These are phyloP conservation scores for Neopestalotiopsis rosae DNA, from an alignment of 2,329 filamentous ascomycete genomes.

Conservation along the genomic window DNA sequence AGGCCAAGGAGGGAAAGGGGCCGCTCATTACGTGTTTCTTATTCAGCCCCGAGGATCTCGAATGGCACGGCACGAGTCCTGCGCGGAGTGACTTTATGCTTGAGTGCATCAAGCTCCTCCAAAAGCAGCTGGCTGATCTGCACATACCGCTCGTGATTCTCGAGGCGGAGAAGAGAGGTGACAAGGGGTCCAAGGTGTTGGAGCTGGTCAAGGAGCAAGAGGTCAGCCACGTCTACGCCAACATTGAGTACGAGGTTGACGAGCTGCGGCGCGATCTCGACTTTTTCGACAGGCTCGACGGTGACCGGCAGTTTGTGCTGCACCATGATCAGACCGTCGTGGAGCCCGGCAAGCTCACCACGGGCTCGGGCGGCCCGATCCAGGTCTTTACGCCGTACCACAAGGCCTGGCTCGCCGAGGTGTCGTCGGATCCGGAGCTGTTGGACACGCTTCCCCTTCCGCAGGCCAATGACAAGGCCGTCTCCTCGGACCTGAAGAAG, in stretches of 20 bases:
- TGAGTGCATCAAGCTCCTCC: slow-evolving; percentile 26
- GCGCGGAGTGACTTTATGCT: slow-evolving; percentile 30
- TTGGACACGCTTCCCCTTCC: slow-evolving; percentile 44
- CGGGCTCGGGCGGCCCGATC: slow-evolving; percentile 25
- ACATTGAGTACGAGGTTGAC: slow-evolving; percentile 33
- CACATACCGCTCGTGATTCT: slow-evolving; percentile 28
- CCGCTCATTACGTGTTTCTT: slow-evolving; percentile 29
- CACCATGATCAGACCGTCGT: slow-evolving; percentile 31
- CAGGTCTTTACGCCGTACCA: slow-evolving; percentile 34
- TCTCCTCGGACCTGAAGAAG: slow-evolving; percentile 25
- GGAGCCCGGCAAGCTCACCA: slow-evolving; percentile 24
- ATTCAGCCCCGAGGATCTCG: slow-evolving; percentile 29
- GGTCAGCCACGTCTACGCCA: slow-evolving; percentile 30
- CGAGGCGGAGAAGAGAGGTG: slow-evolving; percentile 24
- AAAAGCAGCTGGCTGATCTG: slow-evolving; percentile 24
- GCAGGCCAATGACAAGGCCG: slow-evolving; percentile 36
- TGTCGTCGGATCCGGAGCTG: slow-evolving; percentile 52
- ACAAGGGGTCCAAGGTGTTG: slow-evolving; percentile 23
- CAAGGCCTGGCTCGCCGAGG: slow-evolving; percentile 39
- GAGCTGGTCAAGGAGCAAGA: slow-evolving; percentile 24
- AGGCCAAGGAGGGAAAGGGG: slow-evolving; percentile 23
- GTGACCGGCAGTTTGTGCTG: slow-evolving; percentile 21
- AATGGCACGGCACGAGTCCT: slow-evolving; percentile 31
- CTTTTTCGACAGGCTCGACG: slow-evolving; percentile 23
- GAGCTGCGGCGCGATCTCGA: slow-evolving; percentile 32